These are phyloP conservation scores for Saccharomyces mikatae DNA, from an alignment of 805 yeast species.

Conservation along the genomic window DNA sequence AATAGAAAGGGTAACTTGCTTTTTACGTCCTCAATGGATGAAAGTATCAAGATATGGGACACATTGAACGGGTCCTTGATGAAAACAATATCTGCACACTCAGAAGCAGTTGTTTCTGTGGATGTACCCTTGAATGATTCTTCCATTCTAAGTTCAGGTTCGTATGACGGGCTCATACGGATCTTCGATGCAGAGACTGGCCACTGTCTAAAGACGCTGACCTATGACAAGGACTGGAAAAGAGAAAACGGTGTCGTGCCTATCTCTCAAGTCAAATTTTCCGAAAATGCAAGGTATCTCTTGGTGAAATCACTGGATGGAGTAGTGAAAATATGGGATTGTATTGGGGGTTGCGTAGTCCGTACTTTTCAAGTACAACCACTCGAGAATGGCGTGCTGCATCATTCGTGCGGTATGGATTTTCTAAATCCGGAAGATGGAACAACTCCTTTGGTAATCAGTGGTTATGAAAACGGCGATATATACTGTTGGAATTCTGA, in stretches of 20 bases:
- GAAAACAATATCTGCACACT: conserved; percentile 82
- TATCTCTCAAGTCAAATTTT: conserved; percentile 59
- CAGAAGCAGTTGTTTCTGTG: conserved; percentile 77
- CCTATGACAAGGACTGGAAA: conserved; percentile 68
- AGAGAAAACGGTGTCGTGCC: conserved; percentile 51
- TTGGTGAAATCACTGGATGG: conserved; percentile 80
- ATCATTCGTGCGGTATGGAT: conserved; percentile 25
- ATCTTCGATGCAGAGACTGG: conserved; percentile 84
- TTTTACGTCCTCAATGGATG: conserved; percentile 82
- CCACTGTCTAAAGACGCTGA: conserved; percentile 83
- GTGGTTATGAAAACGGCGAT: conserved; percentile 25
- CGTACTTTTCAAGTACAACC: conserved; percentile 45
- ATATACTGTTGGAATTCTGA: conserved; percentile 23
- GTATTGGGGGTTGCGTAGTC: conserved; percentile 68
- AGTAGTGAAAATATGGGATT: conserved; percentile 73
- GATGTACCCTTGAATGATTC: conserved; percentile 74
- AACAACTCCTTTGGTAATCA: conserved; percentile 19
- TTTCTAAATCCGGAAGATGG: conserved; percentile 18
- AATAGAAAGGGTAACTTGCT: conserved; percentile 69
- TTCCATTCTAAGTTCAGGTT: conserved; percentile 69
- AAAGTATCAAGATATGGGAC: conserved; percentile 88
- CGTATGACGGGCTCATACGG: conserved; percentile 85
- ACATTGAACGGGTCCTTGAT: conserved; percentile 53
- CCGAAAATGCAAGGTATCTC: conserved; percentile 75
- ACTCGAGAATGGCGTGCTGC: conserved; percentile 4